phyloP scores from a whole-genome alignment of 2,329 filamentous ascomycete species.

The Aspergillus niger region DNA sequence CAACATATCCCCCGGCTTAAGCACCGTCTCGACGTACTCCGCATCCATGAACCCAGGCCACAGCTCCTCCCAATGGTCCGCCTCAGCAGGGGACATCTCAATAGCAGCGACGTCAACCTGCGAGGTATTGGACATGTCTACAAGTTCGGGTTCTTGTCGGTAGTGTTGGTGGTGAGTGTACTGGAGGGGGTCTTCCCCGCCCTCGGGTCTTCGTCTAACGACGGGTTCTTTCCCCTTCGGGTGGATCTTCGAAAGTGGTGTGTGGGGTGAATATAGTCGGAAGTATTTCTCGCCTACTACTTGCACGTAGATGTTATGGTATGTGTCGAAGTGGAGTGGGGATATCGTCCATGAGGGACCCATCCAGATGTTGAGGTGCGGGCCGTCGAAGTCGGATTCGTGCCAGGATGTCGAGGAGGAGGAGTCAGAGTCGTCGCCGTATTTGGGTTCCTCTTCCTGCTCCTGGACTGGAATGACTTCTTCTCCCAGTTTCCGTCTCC shows the following conservation, averaged over 20 bases:
- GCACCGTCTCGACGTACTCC: slow-evolving; percentile 71
- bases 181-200: neutral
- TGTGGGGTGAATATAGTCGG: slow-evolving; percentile 74
- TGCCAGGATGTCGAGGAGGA: slow-evolving; percentile 13
- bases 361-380: slow-evolving; percentile 87
- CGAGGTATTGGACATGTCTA: slow-evolving; percentile 94
- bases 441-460: neutral
- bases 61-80: slow-evolving; percentile 44
- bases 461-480: neutral
- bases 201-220: slow-evolving; percentile 25
- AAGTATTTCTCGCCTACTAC: slow-evolving; percentile 90
- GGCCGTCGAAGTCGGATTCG: slow-evolving; percentile 45
- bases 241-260: slow-evolving; percentile 50
- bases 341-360: slow-evolving; percentile 86
- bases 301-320: slow-evolving; percentile 89
- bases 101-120: slow-evolving; percentile 72
- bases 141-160: slow-evolving; percentile 32
- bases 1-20: slow-evolving; percentile 79
- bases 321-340: slow-evolving; percentile 88
- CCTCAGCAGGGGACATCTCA: slow-evolving; percentile 54
- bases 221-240: slow-evolving; percentile 43
- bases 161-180: neutral
- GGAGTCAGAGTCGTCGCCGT: slow-evolving; percentile 9
- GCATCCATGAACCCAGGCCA: slow-evolving; percentile 62
- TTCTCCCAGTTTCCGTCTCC: neutral